Conservation (phyloP, 1,139 yeast genomes). For the Lodderomyces theae region DNA sequence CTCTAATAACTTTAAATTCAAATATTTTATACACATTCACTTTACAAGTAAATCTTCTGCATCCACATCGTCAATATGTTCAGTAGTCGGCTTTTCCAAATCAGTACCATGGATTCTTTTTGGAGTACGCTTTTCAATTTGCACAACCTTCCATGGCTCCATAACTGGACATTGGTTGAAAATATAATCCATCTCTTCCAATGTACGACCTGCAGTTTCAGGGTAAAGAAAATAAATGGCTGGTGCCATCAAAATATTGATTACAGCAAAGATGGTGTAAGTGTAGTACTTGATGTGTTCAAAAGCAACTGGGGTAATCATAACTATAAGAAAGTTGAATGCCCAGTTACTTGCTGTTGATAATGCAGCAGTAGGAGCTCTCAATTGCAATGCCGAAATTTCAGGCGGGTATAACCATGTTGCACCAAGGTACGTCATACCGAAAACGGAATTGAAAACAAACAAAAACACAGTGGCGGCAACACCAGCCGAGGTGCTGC, state of each 20-base stretch:
- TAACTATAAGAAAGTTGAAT: conserved; percentile 29
- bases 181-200: conserved; percentile 63
- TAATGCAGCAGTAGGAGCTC: conserved; percentile 37
- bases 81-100: conserved; percentile 11
- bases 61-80: conserved; percentile 10
- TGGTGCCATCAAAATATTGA: conserved; percentile 53
- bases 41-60: background rate
- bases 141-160: conserved; percentile 39
- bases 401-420: conserved; percentile 48
- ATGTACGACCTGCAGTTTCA: conserved; percentile 57
- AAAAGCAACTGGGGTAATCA: conserved; percentile 38
- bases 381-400: conserved; percentile 29
- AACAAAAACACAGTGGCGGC: conserved; percentile 39
- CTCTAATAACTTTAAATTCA: too few relatives aligned
- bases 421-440: conserved; percentile 29
- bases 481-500: conserved; percentile 23
- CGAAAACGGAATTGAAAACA: conserved; percentile 33
- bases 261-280: conserved; percentile 33
- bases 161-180: conserved; percentile 39
- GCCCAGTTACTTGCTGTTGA: conserved; percentile 40
- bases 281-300: conserved; percentile 32
- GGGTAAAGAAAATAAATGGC: conserved; percentile 54
- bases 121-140: conserved; percentile 26
- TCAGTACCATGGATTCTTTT: conserved; percentile 5
- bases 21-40: background rate